Evolutionary conservation across 768 basidiomycete genomes (phyloP).

Genomic region (Tremella yokohamensis): DNA sequence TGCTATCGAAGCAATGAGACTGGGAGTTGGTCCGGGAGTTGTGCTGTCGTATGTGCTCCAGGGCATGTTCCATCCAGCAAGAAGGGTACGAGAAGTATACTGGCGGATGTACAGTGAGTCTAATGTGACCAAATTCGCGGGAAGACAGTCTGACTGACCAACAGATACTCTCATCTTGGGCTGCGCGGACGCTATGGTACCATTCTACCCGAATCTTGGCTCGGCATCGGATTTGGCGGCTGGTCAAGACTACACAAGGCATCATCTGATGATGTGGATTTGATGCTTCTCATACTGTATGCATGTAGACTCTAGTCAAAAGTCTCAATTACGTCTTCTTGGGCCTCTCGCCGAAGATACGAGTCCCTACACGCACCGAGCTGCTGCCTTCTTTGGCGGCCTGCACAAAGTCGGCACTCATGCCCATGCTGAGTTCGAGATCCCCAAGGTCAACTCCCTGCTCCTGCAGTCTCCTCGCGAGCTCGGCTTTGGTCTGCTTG

Average conservation of each 20-base stretch:
- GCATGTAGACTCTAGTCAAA: constrained; percentile 4
- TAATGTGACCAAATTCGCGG: no score
- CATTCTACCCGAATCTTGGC: constrained; percentile 87
- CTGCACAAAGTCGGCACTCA: constrained; percentile 90
- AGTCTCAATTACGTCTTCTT: constrained; percentile 54
- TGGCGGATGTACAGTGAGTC: constrained; percentile 93
- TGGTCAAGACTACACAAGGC: constrained; percentile 47
- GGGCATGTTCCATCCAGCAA: constrained; percentile 93
- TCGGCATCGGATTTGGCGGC: constrained; percentile 69
- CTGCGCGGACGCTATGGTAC: constrained; percentile 83
- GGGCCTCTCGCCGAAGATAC: constrained; percentile 74
- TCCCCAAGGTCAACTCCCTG: constrained; percentile 27
- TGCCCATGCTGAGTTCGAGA: constrained; percentile 69
- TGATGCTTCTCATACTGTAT: constrained; percentile 12
- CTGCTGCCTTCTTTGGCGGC: constrained; percentile 80
- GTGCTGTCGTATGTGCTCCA: constrained; percentile 88
- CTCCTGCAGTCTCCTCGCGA: constrained; percentile 48
- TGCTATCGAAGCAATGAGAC: constrained; percentile 94
- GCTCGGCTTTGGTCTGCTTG: constrained; percentile 61
- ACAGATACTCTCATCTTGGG: constrained; percentile 69
- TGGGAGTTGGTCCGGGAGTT: constrained; percentile 89
- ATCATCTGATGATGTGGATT: constrained; percentile 44
- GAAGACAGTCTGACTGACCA: no score
- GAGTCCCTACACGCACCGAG: constrained; percentile 84
- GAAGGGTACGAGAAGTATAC: constrained; percentile 96